These are phyloP conservation scores for Xylariaceae sp. DNA, from an alignment of 2,329 filamentous ascomycete genomes.

Conservation along the genomic window DNA sequence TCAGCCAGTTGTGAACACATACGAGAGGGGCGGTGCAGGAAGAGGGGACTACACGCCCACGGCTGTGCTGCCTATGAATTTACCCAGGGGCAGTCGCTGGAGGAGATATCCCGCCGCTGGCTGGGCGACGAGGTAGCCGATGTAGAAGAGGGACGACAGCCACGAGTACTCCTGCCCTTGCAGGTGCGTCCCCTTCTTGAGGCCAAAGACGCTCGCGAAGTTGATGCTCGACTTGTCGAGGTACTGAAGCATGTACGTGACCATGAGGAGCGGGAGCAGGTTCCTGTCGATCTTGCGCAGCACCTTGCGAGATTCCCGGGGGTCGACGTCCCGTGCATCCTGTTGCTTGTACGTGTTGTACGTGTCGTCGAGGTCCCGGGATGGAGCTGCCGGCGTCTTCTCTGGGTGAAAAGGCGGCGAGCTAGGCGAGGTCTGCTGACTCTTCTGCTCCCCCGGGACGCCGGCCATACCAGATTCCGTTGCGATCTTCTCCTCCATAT, in stretches of 20 bases:
- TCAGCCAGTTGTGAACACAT: too few relatives aligned
- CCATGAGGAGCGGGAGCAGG: constrained; percentile 29
- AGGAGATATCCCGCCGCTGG: constrained; percentile 25
- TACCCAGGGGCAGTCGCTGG: constrained; percentile 24
- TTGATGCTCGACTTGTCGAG: constrained; percentile 40
- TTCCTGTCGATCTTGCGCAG: constrained; percentile 29
- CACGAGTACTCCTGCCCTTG: constrained; percentile 48
- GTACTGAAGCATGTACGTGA: constrained; percentile 32
- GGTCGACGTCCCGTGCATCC: constrained; percentile 21
- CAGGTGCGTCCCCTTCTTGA: constrained; percentile 43
- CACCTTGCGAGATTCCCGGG: constrained; percentile 26
- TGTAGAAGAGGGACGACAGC: constrained; percentile 34
- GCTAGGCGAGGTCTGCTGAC: too few relatives aligned
- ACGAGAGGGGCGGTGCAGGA: too few relatives aligned
- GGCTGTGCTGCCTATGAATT: constrained; percentile 22
- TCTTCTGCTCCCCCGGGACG: background rate
- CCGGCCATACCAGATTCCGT: constrained; percentile 3
- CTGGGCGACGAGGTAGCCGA: constrained; percentile 27
- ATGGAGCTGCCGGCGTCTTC: constrained; percentile 19
- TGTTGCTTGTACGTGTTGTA: constrained; percentile 30
- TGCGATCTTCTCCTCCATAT: constrained; percentile 15
- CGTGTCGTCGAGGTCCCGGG: constrained; percentile 30
- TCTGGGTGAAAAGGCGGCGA: constrained; percentile 5
- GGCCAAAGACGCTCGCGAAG: constrained; percentile 45
- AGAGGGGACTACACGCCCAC: constrained; percentile 14